Evolutionary conservation across 2,329 filamentous ascomycete species (phyloP).

Genomic region (Cercospora sojina): DNA sequence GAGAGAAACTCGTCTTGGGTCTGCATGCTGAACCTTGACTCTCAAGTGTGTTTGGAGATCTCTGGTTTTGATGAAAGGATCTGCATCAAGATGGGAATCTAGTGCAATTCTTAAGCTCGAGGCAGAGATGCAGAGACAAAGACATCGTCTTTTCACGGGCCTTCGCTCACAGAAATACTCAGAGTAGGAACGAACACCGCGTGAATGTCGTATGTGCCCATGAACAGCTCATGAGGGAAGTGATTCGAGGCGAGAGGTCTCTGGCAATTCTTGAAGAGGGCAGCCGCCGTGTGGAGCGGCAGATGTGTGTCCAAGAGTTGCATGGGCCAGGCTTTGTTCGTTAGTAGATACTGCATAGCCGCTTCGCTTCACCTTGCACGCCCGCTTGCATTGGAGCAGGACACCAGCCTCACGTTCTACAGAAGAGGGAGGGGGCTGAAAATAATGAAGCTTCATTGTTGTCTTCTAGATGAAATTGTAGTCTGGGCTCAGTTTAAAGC

Average conservation of each 20-base stretch:
- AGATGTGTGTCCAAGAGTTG: neutral
- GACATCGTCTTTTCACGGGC: neutral
- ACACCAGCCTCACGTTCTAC: neutral
- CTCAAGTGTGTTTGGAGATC: neutral
- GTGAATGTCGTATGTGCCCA: neutral
- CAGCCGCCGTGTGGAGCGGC: neutral
- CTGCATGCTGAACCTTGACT: neutral
- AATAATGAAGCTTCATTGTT: neutral
- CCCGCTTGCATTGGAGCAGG: neutral
- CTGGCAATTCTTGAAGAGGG: neutral
- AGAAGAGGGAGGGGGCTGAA: neutral
- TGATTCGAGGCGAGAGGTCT: neutral
- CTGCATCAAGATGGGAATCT: neutral
- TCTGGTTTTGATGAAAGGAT: neutral
- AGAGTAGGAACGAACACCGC: neutral
- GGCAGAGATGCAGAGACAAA: neutral
- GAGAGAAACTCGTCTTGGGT: neutral
- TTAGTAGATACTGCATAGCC: neutral
- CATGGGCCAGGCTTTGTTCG: neutral
- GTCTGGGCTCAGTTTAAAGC: conserved; percentile 37
- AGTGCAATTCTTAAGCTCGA: neutral
- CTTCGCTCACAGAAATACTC: neutral
- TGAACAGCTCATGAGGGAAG: neutral
- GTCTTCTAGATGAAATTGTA: neutral
- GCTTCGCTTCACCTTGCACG: neutral